A percentile compares a stretch with the other conserved stretches of the same genome.
Conservation (phyloP, 805 yeast species). For the Saturnispora kantuleensis region DNA sequence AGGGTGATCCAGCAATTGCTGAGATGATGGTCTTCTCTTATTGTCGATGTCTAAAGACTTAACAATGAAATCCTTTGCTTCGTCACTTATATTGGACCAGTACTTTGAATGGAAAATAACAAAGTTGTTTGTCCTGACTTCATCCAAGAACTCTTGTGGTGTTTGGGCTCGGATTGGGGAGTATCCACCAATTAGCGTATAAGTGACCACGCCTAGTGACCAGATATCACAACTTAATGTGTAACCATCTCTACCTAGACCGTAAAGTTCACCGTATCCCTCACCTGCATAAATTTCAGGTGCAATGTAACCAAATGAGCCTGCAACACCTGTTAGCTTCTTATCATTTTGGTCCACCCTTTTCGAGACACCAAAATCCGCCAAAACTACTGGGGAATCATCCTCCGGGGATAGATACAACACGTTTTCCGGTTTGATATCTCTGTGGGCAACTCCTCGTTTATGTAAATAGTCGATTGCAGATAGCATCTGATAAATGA, state of each 20-base stretch:
- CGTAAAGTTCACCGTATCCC: constrained; percentile 28
- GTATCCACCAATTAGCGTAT: constrained; percentile 83
- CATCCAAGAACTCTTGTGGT: constrained; percentile 69
- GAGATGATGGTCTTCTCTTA: constrained; percentile 56
- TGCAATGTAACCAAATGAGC: constrained; percentile 94
- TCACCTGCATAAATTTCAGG: constrained; percentile 77
- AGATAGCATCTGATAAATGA: constrained; percentile 61
- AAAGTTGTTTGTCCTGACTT: constrained; percentile 61
- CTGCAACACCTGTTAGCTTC: constrained; percentile 33
- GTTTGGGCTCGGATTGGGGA: constrained; percentile 85
- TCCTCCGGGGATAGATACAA: constrained; percentile 55
- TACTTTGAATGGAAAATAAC: constrained; percentile 81
- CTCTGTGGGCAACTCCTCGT: constrained; percentile 80
- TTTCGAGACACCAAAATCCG: constrained; percentile 95
- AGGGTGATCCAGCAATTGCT: constrained; percentile 53
- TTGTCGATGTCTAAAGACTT: constrained; percentile 64
- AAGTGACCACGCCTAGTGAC: constrained; percentile 90
- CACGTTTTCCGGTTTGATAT: constrained; percentile 89
- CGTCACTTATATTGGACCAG: constrained; percentile 73
- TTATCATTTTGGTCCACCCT: constrained; percentile 30
- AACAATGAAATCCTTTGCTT: constrained; percentile 71
- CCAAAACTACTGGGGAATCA: constrained; percentile 69
- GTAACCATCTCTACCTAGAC: constrained; percentile 51
- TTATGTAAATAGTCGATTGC: constrained; percentile 76
- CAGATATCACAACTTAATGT: constrained; percentile 95